Base-by-base conservation (phyloP, 2,329 filamentous ascomycete species). In the Diaporthe australafricana region DNA sequence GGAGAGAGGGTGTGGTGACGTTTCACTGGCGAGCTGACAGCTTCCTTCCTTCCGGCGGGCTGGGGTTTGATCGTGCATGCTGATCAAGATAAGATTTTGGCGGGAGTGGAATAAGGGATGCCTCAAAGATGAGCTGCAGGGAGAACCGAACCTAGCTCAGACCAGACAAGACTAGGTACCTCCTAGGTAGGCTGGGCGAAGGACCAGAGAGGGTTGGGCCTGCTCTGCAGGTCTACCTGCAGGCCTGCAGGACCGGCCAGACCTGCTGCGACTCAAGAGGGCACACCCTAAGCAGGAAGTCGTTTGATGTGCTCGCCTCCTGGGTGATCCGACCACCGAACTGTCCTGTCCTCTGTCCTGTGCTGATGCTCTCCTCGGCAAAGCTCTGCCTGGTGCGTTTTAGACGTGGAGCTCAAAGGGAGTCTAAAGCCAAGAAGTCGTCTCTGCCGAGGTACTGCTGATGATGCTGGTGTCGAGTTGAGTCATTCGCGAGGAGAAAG, bases 71-170 rank as follows among this genome's bases (percentile, higher is more conserved):
- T 65, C 60, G 42, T 65, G 60, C 60, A 65, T 50, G 60, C 45
- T 65, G 60, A 65, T 48, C 60, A 48, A 65, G 60, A 65, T 65
- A 65, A 50, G 42, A 27, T 65, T 50, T 48, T 16, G 11, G 40
- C 16, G 25, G 25, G 14, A 38, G 12, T 32, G 52, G 22, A 40
- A 22, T n/a, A 27, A 14, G 32, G 32, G 20, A 56, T 32, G 27
- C 5, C 42, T 27, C 57, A 35, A 48, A 63, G 27, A 48, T 35
- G 57, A 47, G 40, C 57, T 63, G 57, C 57, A 63, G 57, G 56
- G 22, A 45, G n/a, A 60, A 45, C 38, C 56, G n/a, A 16, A 47
- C 42, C 32, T 12, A 40, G 55, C 25, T n/a, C 11, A 56, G 12
- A 3, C 2, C 32, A 32, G 27, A 14, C 50, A 1, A 12, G 27